These are phyloP conservation scores for Halenospora varia DNA, from an alignment of 495 filamentous ascomycete species.

Conservation along the genomic window DNA sequence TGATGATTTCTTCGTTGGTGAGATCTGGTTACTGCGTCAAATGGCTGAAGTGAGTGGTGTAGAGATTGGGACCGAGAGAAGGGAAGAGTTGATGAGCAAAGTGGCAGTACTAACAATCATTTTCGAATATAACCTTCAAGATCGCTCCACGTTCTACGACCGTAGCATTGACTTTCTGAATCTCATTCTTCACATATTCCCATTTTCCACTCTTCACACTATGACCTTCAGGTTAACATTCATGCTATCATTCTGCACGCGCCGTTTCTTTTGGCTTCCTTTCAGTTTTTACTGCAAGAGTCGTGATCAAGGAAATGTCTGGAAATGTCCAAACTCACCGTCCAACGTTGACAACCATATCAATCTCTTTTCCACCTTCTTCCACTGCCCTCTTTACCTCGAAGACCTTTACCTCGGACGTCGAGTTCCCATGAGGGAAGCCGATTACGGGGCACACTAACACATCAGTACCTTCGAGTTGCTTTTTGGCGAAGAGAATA, in stretches of 20 bases:
- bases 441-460: slow-evolving; percentile 52
- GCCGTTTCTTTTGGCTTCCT: too few relatives aligned
- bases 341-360: slow-evolving; percentile 57
- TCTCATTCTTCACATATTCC: slow-evolving; percentile 49
- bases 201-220: slow-evolving; percentile 47
- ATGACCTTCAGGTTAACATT: slow-evolving; percentile 13
- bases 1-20: slow-evolving; percentile 38
- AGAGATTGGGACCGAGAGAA: not conserved
- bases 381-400: slow-evolving; percentile 45
- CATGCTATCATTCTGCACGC: too few relatives aligned
- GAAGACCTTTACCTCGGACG: slow-evolving; percentile 46
- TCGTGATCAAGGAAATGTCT: too few relatives aligned
- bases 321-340: not conserved
- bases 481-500: slow-evolving; percentile 42
- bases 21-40: slow-evolving; percentile 25
- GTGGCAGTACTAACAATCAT: slow-evolving; percentile 39
- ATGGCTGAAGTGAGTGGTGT: not conserved
- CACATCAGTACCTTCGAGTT: slow-evolving; percentile 44
- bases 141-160: slow-evolving; percentile 37
- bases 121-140: slow-evolving; percentile 59
- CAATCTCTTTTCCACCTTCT: slow-evolving; percentile 48
- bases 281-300: too few relatives aligned
- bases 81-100: too few relatives aligned
- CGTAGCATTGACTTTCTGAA: slow-evolving; percentile 41
- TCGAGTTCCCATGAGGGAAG: slow-evolving; percentile 56